A percentile compares a stretch with the other conserved stretches of the same genome.
phyloP scores from a whole-genome alignment of 208 protist species.

The Acanthamoeba royreba region DNA sequence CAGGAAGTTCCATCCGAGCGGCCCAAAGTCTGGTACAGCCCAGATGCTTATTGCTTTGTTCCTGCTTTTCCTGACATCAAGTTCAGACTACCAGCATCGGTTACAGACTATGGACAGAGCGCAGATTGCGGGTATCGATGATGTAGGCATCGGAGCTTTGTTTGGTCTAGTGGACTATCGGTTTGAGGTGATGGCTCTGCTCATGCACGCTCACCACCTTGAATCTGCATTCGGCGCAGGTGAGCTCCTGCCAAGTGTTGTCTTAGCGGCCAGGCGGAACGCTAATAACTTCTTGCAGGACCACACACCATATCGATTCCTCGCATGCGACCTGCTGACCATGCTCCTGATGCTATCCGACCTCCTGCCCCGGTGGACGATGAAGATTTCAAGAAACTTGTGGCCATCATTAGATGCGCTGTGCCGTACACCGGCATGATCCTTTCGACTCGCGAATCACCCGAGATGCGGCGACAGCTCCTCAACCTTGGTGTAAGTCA shows the following conservation, averaged over 20 bases:
- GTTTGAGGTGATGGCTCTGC: conserved; percentile 67
- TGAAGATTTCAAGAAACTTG: conserved; percentile 73
- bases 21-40: conserved; percentile 67
- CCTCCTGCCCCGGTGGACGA: conserved; percentile 65
- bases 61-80: background rate
- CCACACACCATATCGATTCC: conserved; percentile 76
- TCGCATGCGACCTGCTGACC: conserved; percentile 62
- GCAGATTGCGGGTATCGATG: conserved; percentile 63
- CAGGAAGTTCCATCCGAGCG: conserved; percentile 64
- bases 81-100: conserved; percentile 61
- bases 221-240: conserved; percentile 55
- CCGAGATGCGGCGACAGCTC: conserved; percentile 60
- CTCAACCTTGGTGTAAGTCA: conserved; percentile 71
- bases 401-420: conserved; percentile 63
- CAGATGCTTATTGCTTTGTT: no score
- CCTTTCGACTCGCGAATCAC: conserved; percentile 64
- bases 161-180: conserved; percentile 71
- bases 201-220: conserved; percentile 71
- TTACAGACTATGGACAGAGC: conserved; percentile 68
- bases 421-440: conserved; percentile 80
- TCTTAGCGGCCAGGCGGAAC: background rate
- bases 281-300: no score
- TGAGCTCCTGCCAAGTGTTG: background rate
- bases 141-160: conserved; percentile 72
- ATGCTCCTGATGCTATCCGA: conserved; percentile 43